phyloP scores from a whole-genome alignment of 2,329 filamentous ascomycete genomes.

The Sclerotiophoma versabilis region DNA sequence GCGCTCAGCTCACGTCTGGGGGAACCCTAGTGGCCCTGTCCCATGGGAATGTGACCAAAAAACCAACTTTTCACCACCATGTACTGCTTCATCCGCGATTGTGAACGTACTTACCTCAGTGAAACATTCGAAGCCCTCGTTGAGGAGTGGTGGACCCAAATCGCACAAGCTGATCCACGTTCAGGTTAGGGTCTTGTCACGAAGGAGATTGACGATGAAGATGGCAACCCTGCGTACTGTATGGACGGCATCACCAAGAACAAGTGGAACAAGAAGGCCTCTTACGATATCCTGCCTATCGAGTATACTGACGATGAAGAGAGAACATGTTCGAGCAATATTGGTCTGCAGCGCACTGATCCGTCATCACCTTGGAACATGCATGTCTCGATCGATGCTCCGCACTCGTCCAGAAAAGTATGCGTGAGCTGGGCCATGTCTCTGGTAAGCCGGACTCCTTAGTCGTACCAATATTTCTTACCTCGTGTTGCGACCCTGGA shows the following conservation, averaged over 20 bases:
- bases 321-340: background rate
- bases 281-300: slow-evolving; percentile 4
- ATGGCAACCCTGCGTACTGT: background rate
- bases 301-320: background rate
- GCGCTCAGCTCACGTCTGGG: background rate
- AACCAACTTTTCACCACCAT: background rate
- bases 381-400: background rate
- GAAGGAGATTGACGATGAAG: background rate
- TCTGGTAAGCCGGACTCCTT: background rate
- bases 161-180: background rate
- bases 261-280: background rate
- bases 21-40: background rate
- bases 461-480: no score
- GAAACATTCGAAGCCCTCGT: background rate
- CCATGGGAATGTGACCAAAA: background rate
- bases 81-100: background rate
- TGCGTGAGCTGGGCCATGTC: slow-evolving; percentile 4
- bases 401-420: background rate
- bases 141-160: background rate
- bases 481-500: no score
- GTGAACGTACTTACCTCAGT: background rate
- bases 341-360: background rate
- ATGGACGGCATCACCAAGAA: background rate
- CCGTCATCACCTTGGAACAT: slow-evolving; percentile 4
- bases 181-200: background rate